phyloP scores from a whole-genome alignment of 306 rosid species.

The Senna tora region DNA sequence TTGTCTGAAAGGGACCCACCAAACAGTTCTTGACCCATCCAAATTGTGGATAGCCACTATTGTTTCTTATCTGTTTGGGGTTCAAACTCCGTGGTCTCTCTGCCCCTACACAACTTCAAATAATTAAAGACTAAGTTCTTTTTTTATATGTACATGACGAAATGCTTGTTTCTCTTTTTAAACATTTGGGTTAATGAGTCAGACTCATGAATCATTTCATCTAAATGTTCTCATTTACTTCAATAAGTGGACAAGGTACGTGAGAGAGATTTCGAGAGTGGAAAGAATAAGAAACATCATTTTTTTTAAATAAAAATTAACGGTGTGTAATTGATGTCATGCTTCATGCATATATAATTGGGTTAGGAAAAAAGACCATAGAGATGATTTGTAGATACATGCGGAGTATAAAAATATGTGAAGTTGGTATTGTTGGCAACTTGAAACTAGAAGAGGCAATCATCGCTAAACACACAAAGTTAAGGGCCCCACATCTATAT shows the following conservation, averaged over 20 bases:
- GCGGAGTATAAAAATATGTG: not conserved
- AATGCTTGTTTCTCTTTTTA: not conserved
- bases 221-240: not conserved
- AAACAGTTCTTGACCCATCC: slow-evolving; percentile 12
- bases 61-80: slow-evolving; percentile 2
- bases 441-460: slow-evolving; percentile 21
- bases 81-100: not conserved
- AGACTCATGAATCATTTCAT: not conserved
- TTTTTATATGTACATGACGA: not conserved
- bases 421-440: slow-evolving; percentile 30
- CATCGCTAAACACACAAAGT: not conserved
- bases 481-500: slow-evolving; percentile 10
- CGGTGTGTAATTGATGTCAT: not conserved
- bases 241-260: not conserved
- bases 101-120: not conserved
- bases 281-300: no score
- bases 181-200: not conserved
- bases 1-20: not conserved
- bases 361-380: not conserved
- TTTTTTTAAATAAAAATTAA: no score
- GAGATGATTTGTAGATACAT: not conserved
- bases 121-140: not conserved
- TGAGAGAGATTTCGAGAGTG: not conserved
- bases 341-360: not conserved
- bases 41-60: slow-evolving; percentile 15